Base-by-base conservation (phyloP, 331 rosid species). In the Pyrus hybrid region DNA sequence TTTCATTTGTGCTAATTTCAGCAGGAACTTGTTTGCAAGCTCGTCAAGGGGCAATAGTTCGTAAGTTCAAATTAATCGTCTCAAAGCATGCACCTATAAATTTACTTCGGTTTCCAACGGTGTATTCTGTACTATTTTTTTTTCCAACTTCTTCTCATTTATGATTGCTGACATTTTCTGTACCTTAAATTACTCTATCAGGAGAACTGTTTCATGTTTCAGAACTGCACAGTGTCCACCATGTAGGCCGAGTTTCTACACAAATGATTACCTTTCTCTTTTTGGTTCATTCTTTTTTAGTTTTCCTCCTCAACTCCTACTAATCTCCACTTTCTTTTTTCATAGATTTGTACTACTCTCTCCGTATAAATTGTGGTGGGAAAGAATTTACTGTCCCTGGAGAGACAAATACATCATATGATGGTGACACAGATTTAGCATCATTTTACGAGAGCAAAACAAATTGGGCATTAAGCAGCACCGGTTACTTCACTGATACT, bases 281-380 rank as follows among this genome's bases (percentile, higher is more conserved):
- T n/a, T n/a, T n/a, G n/a, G n/a, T n/a, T n/a, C 28, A 26, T 26
- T 26, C 30, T 10, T 37, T 62, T 43, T 25, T 61, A 12, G 35
- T 30, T 23, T 14, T 9, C 6, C 56, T 25, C 9, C 28, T 47
- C n/a, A 32, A 47, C 1, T 0, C 22, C 9, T 71, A 60, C 73
- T 74, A 51, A 65, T 60, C 32, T 22, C 8, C 56, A 74, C 70
- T 32, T 80, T 35, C 13, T 28, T 29, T 33, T 47, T 58, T 76
- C 67, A 23, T 82, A 87, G 98, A 21, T 14, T 20, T 4, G 63
- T 84, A 89, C 80, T 76, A 35, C 13, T 35, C 89, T 41, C 87
- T 37, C 13, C 43, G 11, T 72, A 83, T 91, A 83, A 93, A 93
- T 73, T 93, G 96, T 54, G 98, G 98, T 1, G 96, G 98, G 47